These are phyloP conservation scores for Cyclocybe cylindracea DNA, from an alignment of 768 basidiomycete species.

Conservation along the genomic window DNA sequence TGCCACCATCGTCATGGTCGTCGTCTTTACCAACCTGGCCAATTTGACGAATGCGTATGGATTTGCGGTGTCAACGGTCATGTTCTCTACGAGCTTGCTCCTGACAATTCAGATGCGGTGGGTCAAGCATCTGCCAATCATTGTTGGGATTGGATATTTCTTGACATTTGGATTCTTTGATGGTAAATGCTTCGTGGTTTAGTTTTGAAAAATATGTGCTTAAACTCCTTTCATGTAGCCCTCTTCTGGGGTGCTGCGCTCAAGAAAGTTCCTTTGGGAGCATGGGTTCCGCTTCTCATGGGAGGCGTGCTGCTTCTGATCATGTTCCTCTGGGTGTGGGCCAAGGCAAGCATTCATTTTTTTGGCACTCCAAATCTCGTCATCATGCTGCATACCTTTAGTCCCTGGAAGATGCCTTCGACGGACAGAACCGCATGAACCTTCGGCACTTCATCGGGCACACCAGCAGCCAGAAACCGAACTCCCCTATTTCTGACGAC, in stretches of 20 bases:
- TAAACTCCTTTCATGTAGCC: conserved; percentile 15
- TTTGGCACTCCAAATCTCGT: neutral
- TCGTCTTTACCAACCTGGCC: conserved; percentile 51
- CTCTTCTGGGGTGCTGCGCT: conserved; percentile 68
- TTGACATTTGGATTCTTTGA: conserved; percentile 65
- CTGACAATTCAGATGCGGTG: conserved; percentile 58
- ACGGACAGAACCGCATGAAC: conserved; percentile 53
- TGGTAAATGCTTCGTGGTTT: conserved; percentile 29
- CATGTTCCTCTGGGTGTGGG: conserved; percentile 72
- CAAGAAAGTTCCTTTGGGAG: conserved; percentile 63
- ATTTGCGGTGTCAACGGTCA: conserved; percentile 66
- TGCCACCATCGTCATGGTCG: conserved; percentile 53
- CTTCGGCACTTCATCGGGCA: conserved; percentile 56
- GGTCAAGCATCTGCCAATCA: conserved; percentile 49
- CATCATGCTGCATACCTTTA: conserved; percentile 11
- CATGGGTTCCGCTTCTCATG: conserved; percentile 67
- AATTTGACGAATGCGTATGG: conserved; percentile 64
- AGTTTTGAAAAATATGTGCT: neutral
- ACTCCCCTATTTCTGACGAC: neutral
- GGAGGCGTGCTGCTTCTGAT: conserved; percentile 48
- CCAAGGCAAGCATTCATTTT: conserved; percentile 36
- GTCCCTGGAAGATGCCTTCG: conserved; percentile 63
- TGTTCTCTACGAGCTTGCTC: conserved; percentile 61
- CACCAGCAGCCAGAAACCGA: conserved; percentile 16
- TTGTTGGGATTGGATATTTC: conserved; percentile 48